Evolutionary conservation across 495 filamentous ascomycete genomes (phyloP), one percentile per base, ranked within the genome.

Genomic region (Penicillium lagena): DNA sequence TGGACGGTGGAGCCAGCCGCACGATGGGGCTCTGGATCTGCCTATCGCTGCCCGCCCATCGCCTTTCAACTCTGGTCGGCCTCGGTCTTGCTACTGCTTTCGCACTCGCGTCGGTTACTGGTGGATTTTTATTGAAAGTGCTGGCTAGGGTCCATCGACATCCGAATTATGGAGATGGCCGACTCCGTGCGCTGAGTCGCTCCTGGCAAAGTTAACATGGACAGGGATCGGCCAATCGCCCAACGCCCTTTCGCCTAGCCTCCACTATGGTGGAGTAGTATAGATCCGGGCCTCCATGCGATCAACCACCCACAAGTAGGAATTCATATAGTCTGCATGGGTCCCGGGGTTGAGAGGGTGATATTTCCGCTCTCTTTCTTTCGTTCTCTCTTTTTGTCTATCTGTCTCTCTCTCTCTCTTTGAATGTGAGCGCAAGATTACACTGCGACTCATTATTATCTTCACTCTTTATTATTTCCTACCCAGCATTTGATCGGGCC

Each of bases 11-110:
- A 22, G 22, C 22, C 22, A 22, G 4, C 22, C 22, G 56, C 60
- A 61, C 57, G 46, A 50, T 46, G 55, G 59, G 53, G 49, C 52
- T 37, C 17, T 50, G 45, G 43, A 58, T 66, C 55, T 57, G 35
- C 57, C 52, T 63, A 59, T 57, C 43, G 42, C 33, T 36, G 14
- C 46, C 43, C 38, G 33, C 33, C 28, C 12, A 10, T 33, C 33
- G 17, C 35, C 13, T 14, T 39, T 46, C 33, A 36, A 37, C 44
- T 42, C 38, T 48, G 46, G 38, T 27, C 35, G 42, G 30, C 13
- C n/a, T 64, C 63, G 55, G 58, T 28, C 33, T 29, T 54, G 31
- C 37, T 59, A 35, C 63, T 52, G 42, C 27, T 51, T 61, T 52
- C 9, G 55, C 22, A 29, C 41, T 52, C 43, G 47, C 29, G 36